Evolutionary conservation across 441 rosid species (phyloP).

Genomic region (Aquilaria agallochum): DNA sequence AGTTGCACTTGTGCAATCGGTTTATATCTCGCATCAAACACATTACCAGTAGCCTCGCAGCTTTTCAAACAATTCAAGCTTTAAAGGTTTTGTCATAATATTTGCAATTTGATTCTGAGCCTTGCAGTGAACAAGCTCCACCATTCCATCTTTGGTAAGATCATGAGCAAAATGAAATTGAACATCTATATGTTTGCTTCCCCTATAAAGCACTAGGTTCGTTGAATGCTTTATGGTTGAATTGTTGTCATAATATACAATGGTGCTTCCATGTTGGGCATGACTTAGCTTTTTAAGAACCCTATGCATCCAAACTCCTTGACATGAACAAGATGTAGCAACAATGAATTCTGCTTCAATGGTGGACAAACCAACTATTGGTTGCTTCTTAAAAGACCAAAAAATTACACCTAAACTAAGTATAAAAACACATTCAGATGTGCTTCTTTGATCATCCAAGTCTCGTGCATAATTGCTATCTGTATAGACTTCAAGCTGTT

Average conservation of each 20-base stretch:
- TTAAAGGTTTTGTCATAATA: neutral
- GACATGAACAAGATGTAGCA: neutral
- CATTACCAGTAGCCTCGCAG: too few species aligned
- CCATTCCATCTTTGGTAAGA: neutral
- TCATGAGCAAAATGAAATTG: neutral
- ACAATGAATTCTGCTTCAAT: neutral
- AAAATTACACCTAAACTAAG: neutral
- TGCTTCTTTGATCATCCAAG: neutral
- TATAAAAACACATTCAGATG: neutral
- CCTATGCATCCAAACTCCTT: neutral
- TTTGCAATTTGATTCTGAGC: neutral
- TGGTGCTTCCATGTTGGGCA: neutral
- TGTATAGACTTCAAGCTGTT: neutral
- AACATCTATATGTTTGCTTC: neutral
- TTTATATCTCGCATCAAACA: too few species aligned
- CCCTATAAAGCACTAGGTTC: neutral
- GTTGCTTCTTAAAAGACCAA: neutral
- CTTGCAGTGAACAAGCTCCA: neutral
- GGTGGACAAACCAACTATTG: neutral
- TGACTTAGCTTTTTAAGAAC: neutral
- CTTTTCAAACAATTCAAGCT: too few species aligned
- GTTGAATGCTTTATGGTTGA: neutral
- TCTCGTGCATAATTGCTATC: neutral
- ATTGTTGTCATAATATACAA: neutral
- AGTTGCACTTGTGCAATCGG: too few species aligned